phyloP scores from a whole-genome alignment of 2,329 filamentous ascomycete genomes.

The Coniella vitis region DNA sequence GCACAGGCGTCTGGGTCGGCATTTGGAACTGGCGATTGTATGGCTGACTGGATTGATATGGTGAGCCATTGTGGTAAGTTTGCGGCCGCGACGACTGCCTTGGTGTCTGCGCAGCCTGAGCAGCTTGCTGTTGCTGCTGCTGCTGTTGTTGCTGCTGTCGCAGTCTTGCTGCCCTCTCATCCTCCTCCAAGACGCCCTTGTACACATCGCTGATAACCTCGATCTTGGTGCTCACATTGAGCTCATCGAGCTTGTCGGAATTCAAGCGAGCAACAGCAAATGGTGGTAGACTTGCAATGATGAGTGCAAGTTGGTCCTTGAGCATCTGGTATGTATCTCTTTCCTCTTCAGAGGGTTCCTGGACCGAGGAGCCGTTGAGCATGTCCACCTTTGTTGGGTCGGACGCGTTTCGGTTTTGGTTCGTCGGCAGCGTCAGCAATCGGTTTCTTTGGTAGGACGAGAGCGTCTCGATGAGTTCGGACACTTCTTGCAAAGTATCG shows the following conservation, averaged over 20 bases:
- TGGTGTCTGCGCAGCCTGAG: constrained; percentile 23
- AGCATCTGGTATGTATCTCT: constrained; percentile 62
- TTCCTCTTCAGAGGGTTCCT: constrained; percentile 56
- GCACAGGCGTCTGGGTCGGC: constrained; percentile 37
- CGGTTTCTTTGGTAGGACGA: constrained; percentile 75
- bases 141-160: constrained; percentile 29
- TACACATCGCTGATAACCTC: constrained; percentile 67
- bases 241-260: constrained; percentile 74
- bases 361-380: constrained; percentile 58
- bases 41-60: constrained; percentile 37
- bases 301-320: constrained; percentile 65
- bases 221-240: constrained; percentile 75
- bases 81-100: constrained; percentile 32
- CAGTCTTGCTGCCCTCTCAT: constrained; percentile 54
- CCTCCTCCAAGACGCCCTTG: constrained; percentile 76
- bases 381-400: constrained; percentile 62
- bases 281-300: constrained; percentile 71
- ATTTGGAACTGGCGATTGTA: constrained; percentile 42
- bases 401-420: constrained; percentile 52
- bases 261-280: constrained; percentile 82
- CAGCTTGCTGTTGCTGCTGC: constrained; percentile 29
- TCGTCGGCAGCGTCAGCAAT: constrained; percentile 60
- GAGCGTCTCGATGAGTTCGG: constrained; percentile 68
- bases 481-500: constrained; percentile 66
- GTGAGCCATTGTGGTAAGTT: constrained; percentile 28